phyloP scores from a whole-genome alignment of 2,329 filamentous ascomycete species.

The Decorospora gaudefroyi region DNA sequence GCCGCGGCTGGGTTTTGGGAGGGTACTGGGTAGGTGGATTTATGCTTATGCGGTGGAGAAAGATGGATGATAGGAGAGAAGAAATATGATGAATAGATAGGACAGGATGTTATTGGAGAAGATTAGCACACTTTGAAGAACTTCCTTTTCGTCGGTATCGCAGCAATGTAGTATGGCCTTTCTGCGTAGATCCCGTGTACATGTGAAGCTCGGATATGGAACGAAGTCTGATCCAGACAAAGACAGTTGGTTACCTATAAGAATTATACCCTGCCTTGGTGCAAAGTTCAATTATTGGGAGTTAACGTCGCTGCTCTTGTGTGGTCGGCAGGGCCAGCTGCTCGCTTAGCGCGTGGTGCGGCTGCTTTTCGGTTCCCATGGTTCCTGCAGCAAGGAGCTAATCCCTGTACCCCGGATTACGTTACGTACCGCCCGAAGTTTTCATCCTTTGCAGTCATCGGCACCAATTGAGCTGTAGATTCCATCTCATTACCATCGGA shows the following conservation, averaged over 20 bases:
- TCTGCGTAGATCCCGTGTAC: no score
- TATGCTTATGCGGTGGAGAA: no score
- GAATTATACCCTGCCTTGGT: no score
- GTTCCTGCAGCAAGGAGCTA: slow-evolving; percentile 25
- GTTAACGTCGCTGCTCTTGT: neutral
- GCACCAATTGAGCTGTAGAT: slow-evolving; percentile 10
- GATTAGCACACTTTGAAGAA: no score
- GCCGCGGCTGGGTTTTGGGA: slow-evolving; percentile 52
- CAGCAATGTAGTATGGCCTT: no score
- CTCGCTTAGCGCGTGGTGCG: slow-evolving; percentile 14
- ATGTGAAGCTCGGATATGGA: no score
- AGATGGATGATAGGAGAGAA: no score
- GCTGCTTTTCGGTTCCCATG: slow-evolving; percentile 15
- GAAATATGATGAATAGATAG: no score
- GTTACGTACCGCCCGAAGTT: slow-evolving; percentile 18
- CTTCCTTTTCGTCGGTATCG: no score
- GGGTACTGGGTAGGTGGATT: slow-evolving; percentile 24
- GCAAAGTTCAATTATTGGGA: neutral
- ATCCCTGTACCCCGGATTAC: slow-evolving; percentile 28
- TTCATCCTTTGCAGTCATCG: slow-evolving; percentile 27
- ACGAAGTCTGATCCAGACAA: no score
- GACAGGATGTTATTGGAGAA: no score
- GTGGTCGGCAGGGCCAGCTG: slow-evolving; percentile 4
- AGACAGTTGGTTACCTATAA: no score
- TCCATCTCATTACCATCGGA: slow-evolving; percentile 10